Conservation (phyloP, 106 monocot genomes). For the Apostasia shenzhenica region DNA sequence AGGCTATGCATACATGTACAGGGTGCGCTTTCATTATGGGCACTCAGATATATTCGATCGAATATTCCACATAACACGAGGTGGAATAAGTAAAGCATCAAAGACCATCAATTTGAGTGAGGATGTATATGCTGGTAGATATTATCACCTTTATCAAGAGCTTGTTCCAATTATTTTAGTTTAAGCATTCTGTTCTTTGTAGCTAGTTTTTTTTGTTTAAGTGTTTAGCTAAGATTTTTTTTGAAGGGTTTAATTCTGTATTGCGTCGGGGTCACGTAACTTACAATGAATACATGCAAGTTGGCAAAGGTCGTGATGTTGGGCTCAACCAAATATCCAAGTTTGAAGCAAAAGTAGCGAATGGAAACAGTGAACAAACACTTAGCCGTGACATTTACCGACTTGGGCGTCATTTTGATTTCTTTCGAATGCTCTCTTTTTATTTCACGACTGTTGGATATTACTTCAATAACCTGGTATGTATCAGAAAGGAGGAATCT, state of each 20-base stretch:
- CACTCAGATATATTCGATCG: constrained; percentile 88
- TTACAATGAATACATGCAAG: constrained; percentile 73
- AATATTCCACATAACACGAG: constrained; percentile 78
- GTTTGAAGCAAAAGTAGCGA: constrained; percentile 80
- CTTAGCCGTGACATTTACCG: constrained; percentile 72
- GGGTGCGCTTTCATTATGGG: constrained; percentile 90
- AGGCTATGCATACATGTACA: constrained; percentile 4
- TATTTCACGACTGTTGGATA: constrained; percentile 81
- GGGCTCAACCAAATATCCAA: constrained; percentile 85
- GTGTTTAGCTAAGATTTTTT: too few relatives aligned
- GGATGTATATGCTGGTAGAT: constrained; percentile 77
- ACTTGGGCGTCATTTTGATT: constrained; percentile 63
- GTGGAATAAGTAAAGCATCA: constrained; percentile 88
- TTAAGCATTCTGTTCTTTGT: too few relatives aligned
- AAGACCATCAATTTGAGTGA: constrained; percentile 84
- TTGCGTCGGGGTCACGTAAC: constrained; percentile 51
- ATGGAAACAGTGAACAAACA: constrained; percentile 76
- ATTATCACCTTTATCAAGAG: neutral
- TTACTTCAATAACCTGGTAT: constrained; percentile 74
- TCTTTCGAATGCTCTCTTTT: constrained; percentile 72
- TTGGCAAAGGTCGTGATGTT: constrained; percentile 84
- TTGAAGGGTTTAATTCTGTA: constrained; percentile 69
- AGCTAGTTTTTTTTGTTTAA: too few relatives aligned
- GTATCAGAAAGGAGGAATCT: neutral
- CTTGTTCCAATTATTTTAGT: too few relatives aligned